A percentile compares a stretch with the other conserved stretches of the same genome.
Evolutionary conservation across 371 early-diverging fungal genomes (phyloP).

Genomic region (Rhizoclosmatium hyalinum): DNA sequence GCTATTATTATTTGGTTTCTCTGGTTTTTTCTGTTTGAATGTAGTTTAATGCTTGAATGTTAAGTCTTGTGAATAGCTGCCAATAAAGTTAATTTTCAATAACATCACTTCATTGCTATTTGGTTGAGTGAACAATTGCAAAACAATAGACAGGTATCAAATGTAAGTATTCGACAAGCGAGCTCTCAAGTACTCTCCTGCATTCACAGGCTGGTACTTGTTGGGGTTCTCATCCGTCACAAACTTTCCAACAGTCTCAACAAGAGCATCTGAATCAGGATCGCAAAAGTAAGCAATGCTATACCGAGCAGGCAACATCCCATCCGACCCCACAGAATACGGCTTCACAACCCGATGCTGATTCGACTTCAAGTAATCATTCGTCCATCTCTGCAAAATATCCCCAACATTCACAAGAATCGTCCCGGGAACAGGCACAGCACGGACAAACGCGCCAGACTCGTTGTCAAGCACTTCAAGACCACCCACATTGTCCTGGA

Average conservation of each 20-base stretch:
- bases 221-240: conserved; percentile 2
- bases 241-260: conserved; percentile 24
- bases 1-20: too few relatives aligned
- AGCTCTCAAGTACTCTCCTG: conserved; percentile 14
- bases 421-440: conserved; percentile 64
- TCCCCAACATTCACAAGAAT: conserved; percentile 78
- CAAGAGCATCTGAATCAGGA: conserved; percentile 29
- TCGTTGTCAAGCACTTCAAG: conserved; percentile 65
- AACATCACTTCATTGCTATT: too few relatives aligned
- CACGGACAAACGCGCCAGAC: conserved; percentile 64
- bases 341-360: conserved; percentile 70
- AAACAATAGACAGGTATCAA: not conserved
- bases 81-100: too few relatives aligned
- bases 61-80: too few relatives aligned
- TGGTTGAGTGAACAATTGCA: too few relatives aligned
- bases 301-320: conserved; percentile 66
- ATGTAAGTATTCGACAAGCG: conserved; percentile 23
- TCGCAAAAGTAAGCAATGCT: conserved; percentile 74
- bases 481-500: conserved; percentile 73
- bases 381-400: conserved; percentile 75
- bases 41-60: too few relatives aligned
- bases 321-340: conserved; percentile 52
- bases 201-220: conserved; percentile 24
- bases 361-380: conserved; percentile 72
- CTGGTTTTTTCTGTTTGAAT: too few relatives aligned